Conservation (phyloP, 2,329 filamentous ascomycete species). For the Pseudopithomyces maydicus region DNA sequence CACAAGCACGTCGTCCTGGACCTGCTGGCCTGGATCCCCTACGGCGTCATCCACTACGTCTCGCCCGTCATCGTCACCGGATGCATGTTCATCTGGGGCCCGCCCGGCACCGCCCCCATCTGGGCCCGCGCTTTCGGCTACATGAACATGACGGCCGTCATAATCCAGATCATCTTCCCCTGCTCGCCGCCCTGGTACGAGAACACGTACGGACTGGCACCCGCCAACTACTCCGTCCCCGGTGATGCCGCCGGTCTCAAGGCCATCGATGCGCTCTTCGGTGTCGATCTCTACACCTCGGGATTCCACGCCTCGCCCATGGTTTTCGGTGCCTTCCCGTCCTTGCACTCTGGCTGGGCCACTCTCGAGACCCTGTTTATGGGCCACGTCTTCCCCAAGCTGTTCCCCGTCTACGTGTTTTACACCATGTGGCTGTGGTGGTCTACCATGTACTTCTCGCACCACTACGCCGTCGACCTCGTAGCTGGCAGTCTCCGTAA, state of each 20-base stretch:
- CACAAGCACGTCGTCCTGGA: conserved; percentile 85
- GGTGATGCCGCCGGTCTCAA: conserved; percentile 89
- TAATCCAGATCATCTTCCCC: conserved; percentile 87
- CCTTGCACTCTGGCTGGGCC: conserved; percentile 86
- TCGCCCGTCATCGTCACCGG: conserved; percentile 79
- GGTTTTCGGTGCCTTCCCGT: conserved; percentile 94
- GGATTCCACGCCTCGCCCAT: conserved; percentile 88
- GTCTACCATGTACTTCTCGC: conserved; percentile 97
- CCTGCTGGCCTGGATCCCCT: conserved; percentile 89
- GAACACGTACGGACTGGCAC: conserved; percentile 86
- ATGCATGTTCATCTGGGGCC: conserved; percentile 85
- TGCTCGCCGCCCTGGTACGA: conserved; percentile 98
- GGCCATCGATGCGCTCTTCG: conserved; percentile 86
- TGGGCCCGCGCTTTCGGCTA: conserved; percentile 90
- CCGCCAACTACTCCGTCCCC: conserved; percentile 88
- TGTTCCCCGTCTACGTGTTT: conserved; percentile 77
- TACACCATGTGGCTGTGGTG: conserved; percentile 97
- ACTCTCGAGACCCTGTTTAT: conserved; percentile 91
- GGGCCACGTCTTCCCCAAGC: conserved; percentile 85
- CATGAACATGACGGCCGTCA: conserved; percentile 86
- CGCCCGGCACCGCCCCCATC: conserved; percentile 81
- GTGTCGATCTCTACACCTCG: conserved; percentile 90
- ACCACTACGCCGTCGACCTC: conserved; percentile 95
- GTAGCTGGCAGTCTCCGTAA: conserved; percentile 76
- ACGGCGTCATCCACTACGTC: conserved; percentile 88